Conservation (phyloP, 192 early-diverging fungal species). For the Entomortierella chlamydospora region DNA sequence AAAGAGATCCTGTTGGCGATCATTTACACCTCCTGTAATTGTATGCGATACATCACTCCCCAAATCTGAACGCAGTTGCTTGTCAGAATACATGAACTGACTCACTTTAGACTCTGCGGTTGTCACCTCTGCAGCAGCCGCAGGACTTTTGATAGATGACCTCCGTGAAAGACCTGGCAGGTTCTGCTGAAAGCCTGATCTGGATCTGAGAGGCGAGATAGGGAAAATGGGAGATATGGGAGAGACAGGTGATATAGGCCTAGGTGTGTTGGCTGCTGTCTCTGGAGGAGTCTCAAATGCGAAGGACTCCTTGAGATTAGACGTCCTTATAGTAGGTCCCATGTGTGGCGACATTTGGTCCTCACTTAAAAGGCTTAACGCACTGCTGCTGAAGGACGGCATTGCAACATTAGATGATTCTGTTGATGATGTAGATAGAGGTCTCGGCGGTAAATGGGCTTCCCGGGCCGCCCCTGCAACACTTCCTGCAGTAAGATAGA, state of each 20-base stretch:
- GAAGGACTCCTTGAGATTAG: neutral
- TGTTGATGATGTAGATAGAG: conserved; percentile 19
- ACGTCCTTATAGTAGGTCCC: conserved; percentile 1
- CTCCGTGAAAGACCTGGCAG: conserved; percentile 34
- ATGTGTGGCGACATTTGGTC: conserved; percentile 22
- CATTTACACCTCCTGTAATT: neutral
- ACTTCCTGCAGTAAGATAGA: conserved; percentile 23
- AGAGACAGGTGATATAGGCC: neutral
- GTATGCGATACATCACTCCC: neutral
- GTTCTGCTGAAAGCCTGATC: conserved; percentile 6
- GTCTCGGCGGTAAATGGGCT: conserved; percentile 16
- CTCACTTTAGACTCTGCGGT: conserved; percentile 31
- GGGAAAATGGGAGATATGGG: conserved; percentile 10
- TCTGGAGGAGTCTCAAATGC: conserved; percentile 48
- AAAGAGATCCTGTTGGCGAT: neutral
- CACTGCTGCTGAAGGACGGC: conserved; percentile 49
- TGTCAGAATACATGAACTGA: conserved; percentile 34
- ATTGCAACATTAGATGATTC: conserved; percentile 23
- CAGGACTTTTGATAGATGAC: conserved; percentile 43
- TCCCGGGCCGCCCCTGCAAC: conserved; percentile 12
- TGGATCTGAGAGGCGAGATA: neutral
- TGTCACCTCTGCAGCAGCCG: conserved; percentile 25
- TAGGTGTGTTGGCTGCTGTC: conserved; percentile 30
- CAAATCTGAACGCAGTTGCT: neutral
- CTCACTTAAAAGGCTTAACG: conserved; percentile 38